A percentile compares a stretch with the other conserved stretches of the same genome.
These are phyloP conservation scores for Moringa oleifera DNA, from an alignment of 345 rosid genomes.

Conservation along the genomic window DNA sequence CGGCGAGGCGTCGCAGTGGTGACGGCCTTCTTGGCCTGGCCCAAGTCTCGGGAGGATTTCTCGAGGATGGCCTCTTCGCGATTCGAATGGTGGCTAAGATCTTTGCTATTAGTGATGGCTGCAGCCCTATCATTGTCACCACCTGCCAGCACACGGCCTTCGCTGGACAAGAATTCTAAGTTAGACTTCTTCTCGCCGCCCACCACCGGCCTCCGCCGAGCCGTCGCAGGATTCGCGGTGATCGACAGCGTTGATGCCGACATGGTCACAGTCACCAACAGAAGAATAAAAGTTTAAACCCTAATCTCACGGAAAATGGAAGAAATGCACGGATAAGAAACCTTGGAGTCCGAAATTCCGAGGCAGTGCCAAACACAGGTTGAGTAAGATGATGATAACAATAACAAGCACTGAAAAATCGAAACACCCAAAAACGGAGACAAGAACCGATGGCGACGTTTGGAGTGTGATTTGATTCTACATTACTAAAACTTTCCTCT, in stretches of 20 bases:
- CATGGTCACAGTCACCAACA: constrained; percentile 27
- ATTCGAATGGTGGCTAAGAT: no score
- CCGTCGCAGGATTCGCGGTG: constrained; percentile 56
- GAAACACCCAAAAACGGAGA: no score
- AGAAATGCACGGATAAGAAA: neutral
- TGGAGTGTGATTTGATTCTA: no score
- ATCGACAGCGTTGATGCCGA: constrained; percentile 87
- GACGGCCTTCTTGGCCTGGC: constrained; percentile 40
- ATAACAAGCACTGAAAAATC: no score
- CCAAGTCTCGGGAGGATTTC: constrained; percentile 38
- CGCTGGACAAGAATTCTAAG: constrained; percentile 38
- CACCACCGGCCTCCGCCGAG: constrained; percentile 57
- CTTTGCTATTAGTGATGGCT: no score
- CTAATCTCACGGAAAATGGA: neutral
- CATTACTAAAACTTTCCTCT: no score
- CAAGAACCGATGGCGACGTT: no score
- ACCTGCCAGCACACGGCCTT: constrained; percentile 31
- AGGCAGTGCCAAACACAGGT: no score
- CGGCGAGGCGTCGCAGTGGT: constrained; percentile 58
- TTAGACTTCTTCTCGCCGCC: constrained; percentile 52
- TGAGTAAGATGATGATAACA: no score
- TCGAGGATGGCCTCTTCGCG: constrained; percentile 24
- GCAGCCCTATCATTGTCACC: constrained; percentile 23
- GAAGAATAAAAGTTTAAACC: neutral
- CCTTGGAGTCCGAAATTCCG: neutral